phyloP scores from a whole-genome alignment of 345 rosid species.

The Melaleuca alternifolia region DNA sequence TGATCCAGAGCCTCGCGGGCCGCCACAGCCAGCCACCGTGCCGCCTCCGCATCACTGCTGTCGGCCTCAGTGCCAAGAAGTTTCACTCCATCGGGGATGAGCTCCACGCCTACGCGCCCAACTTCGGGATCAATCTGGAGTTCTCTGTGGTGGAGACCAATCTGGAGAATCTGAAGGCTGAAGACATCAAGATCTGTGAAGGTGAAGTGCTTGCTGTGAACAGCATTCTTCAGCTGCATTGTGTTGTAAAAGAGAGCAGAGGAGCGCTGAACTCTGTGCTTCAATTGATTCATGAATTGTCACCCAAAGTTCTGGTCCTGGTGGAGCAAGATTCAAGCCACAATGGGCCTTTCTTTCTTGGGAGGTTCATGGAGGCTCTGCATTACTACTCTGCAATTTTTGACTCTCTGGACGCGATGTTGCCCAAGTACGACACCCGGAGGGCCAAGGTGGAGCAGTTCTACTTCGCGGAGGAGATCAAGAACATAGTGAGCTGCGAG shows the following conservation, averaged over 20 bases:
- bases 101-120: conserved; percentile 25
- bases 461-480: conserved; percentile 53
- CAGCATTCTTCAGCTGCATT: conserved; percentile 55
- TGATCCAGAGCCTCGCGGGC: conserved; percentile 43
- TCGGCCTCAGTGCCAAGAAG: conserved; percentile 24
- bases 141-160: conserved; percentile 37
- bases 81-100: conserved; percentile 26
- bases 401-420: conserved; percentile 38
- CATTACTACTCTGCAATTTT: conserved; percentile 55
- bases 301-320: conserved; percentile 35
- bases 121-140: conserved; percentile 23
- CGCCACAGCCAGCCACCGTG: conserved; percentile 21
- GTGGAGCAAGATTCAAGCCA: conserved; percentile 63
- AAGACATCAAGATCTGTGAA: conserved; percentile 24
- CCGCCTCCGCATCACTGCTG: conserved; percentile 38
- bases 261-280: conserved; percentile 52
- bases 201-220: conserved; percentile 42
- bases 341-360: conserved; percentile 57
- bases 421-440: conserved; percentile 52
- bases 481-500: conserved; percentile 62
- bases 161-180: conserved; percentile 30
- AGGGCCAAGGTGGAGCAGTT: conserved; percentile 62
- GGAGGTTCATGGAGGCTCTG: conserved; percentile 60
- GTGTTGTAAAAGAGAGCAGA: conserved; percentile 56
- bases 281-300: conserved; percentile 36